Evolutionary conservation across 1,139 yeast species (phyloP).

Genomic region (Yamadazyma membranifaciens): DNA sequence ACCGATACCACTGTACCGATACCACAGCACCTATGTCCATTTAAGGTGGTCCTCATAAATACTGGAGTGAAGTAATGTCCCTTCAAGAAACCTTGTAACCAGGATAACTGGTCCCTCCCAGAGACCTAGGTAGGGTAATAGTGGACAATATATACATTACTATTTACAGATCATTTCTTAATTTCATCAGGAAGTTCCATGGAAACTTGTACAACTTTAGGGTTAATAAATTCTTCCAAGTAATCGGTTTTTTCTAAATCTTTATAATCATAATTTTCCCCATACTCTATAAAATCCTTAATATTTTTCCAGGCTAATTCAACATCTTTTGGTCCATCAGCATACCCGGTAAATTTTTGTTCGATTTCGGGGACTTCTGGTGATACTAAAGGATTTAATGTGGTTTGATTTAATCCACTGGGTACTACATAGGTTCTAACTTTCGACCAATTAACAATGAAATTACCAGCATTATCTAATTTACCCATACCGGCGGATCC

Average conservation of each 20-base stretch:
- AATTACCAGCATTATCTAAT: conserved; percentile 71
- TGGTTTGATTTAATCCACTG: conserved; percentile 35
- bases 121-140: background rate
- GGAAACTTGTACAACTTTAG: conserved; percentile 9
- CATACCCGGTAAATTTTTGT: conserved; percentile 68
- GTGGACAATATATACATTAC: background rate
- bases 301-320: conserved; percentile 70
- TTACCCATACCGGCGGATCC: conserved; percentile 91
- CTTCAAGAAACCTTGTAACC: no score
- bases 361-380: conserved; percentile 67
- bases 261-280: conserved; percentile 45
- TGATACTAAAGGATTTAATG: conserved; percentile 71
- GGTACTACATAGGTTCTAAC: conserved; percentile 94
- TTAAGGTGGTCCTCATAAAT: no score
- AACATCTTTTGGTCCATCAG: conserved; percentile 72
- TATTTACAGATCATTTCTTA: conserved; percentile 7
- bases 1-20: no score
- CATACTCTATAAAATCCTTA: conserved; percentile 72
- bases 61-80: no score
- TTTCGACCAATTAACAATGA: conserved; percentile 75
- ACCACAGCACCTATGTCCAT: no score
- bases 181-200: conserved; percentile 13
- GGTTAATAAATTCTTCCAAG: conserved; percentile 45
- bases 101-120: background rate
- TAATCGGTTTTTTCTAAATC: conserved; percentile 39